These are phyloP conservation scores for Anthoceros angustus DNA, from an alignment of 225 moss, liverwort and hornwort genomes.

Conservation along the genomic window DNA sequence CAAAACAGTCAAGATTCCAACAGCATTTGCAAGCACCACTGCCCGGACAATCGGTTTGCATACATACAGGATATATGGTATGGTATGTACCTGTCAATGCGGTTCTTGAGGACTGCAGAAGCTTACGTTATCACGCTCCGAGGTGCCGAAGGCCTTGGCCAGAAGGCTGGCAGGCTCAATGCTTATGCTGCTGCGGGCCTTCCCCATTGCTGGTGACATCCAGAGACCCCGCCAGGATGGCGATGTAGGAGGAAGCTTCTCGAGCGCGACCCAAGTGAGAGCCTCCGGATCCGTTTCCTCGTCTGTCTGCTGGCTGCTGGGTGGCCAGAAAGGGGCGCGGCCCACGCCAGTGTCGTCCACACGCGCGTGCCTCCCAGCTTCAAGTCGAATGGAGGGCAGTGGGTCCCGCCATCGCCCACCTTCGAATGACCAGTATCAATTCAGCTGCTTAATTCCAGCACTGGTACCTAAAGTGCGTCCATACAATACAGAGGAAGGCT, in stretches of 20 bases:
- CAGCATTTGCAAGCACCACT: not conserved
- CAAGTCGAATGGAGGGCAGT: not conserved
- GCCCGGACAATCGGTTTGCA: no score
- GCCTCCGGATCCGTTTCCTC: not conserved
- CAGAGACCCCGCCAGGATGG: slow-evolving; percentile 15
- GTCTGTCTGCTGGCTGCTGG: not conserved
- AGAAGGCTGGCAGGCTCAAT: not conserved
- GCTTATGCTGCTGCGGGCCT: slow-evolving; percentile 9
- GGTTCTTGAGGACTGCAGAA: not conserved
- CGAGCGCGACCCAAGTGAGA: not conserved
- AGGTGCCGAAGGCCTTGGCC: slow-evolving; percentile 6
- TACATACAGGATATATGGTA: slow-evolving; percentile 19
- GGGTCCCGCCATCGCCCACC: not conserved
- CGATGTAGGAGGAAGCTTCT: not conserved
- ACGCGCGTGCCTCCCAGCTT: not conserved
- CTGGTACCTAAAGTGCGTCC: slow-evolving; percentile 26
- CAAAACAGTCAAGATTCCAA: not conserved
- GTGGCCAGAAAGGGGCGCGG: not conserved
- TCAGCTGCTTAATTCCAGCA: not conserved
- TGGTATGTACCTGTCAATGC: slow-evolving; percentile 9
- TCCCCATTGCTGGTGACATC: not conserved
- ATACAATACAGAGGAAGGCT: no score
- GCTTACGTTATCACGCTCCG: not conserved
- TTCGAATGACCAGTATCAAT: not conserved
- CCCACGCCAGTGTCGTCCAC: not conserved